Percentiles rank a stretch among this genome's conserved stretches.
Evolutionary conservation across 768 basidiomycete species (phyloP).

Genomic region (Kwoniella botswanensis): DNA sequence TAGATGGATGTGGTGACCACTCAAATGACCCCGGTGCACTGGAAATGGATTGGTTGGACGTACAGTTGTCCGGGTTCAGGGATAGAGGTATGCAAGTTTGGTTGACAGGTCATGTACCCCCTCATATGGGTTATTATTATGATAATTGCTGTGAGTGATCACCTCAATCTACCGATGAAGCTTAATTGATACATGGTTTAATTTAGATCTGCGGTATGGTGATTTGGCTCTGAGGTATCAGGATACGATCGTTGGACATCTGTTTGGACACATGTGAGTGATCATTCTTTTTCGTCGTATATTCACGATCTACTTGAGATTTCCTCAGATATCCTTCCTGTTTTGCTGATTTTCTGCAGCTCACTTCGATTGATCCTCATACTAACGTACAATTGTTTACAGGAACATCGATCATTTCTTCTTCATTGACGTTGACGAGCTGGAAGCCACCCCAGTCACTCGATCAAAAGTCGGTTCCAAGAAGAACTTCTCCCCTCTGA

Average conservation of each 20-base stretch:
- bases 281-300: background rate
- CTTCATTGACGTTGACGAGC: constrained; percentile 58
- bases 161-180: background rate
- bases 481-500: constrained; percentile 14
- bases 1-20: constrained; percentile 72
- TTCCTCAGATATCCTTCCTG: no score
- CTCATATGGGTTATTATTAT: constrained; percentile 77
- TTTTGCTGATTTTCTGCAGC: no score
- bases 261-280: constrained; percentile 71
- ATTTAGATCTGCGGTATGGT: constrained; percentile 63
- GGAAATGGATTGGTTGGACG: constrained; percentile 87
- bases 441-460: constrained; percentile 40
- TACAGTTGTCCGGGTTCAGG: constrained; percentile 73
- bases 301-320: no score
- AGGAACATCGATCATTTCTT: constrained; percentile 75
- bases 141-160: constrained; percentile 74
- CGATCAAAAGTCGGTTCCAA: constrained; percentile 1
- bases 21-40: constrained; percentile 81
- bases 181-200: constrained; percentile 24
- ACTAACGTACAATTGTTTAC: constrained; percentile 58
- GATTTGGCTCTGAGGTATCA: constrained; percentile 77
- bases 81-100: constrained; percentile 71
- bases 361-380: no score
- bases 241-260: constrained; percentile 83
- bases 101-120: constrained; percentile 78